phyloP scores from a whole-genome alignment of 2,329 filamentous ascomycete species.

The Berkeleyomyces rouxiae region DNA sequence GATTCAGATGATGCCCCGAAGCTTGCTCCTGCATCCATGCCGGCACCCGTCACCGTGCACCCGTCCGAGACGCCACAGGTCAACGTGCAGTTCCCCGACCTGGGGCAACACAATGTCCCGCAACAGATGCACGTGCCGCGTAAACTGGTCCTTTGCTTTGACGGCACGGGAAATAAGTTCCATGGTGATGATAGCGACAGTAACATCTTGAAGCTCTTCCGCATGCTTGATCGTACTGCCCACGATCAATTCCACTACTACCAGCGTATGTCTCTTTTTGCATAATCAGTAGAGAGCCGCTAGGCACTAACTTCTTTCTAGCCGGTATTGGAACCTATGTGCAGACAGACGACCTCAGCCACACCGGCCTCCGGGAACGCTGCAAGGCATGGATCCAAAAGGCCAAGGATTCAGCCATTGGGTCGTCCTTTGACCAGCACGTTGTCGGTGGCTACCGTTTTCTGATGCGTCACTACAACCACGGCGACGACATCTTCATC shows the following conservation, averaged over 20 bases:
- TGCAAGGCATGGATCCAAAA: constrained; percentile 52
- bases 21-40: background rate
- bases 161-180: constrained; percentile 48
- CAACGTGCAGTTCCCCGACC: background rate
- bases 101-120: background rate
- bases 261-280: constrained; percentile 31
- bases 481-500: constrained; percentile 50
- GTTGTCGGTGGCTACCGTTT: constrained; percentile 73
- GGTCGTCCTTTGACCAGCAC: constrained; percentile 65
- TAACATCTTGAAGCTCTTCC: constrained; percentile 54
- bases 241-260: constrained; percentile 48
- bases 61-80: background rate
- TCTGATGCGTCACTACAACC: constrained; percentile 55
- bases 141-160: constrained; percentile 45
- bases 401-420: constrained; percentile 63
- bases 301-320: constrained; percentile 17
- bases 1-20: background rate
- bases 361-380: constrained; percentile 38
- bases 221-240: constrained; percentile 48
- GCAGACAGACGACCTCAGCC: constrained; percentile 40
- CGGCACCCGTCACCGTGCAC: background rate
- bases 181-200: constrained; percentile 45
- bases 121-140: constrained; percentile 16
- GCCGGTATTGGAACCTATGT: constrained; percentile 61
- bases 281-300: background rate